Evolutionary conservation across 768 basidiomycete genomes (phyloP).

Genomic region (Suillus plorans): DNA sequence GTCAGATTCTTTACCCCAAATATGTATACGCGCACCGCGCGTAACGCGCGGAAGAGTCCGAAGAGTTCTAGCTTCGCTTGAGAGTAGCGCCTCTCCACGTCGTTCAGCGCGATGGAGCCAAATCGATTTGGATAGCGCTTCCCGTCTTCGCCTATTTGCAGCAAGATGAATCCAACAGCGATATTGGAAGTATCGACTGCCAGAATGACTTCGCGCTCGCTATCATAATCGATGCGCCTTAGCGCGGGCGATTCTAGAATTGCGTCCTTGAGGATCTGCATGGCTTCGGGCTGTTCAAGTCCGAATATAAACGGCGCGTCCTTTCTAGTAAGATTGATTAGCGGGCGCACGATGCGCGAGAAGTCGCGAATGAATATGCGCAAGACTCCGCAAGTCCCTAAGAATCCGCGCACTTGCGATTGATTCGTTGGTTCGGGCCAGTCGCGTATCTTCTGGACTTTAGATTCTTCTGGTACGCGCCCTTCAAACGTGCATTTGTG

Average conservation of each 20-base stretch:
- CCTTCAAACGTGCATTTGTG: slow-evolving; percentile 39
- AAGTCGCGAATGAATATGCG: slow-evolving; percentile 32
- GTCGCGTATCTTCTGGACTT: slow-evolving; percentile 25
- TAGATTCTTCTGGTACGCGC: slow-evolving; percentile 24
- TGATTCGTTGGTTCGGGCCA: slow-evolving; percentile 24
- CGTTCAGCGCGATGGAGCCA: slow-evolving; percentile 39
- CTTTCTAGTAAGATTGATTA: slow-evolving; percentile 28
- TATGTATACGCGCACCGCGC: slow-evolving; percentile 18
- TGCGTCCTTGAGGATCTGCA: no score
- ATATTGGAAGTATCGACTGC: no score
- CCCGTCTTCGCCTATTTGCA: slow-evolving; percentile 9
- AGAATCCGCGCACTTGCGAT: slow-evolving; percentile 23
- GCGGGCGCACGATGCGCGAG: slow-evolving; percentile 16
- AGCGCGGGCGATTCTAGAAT: no score
- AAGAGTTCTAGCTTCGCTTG: slow-evolving; percentile 30
- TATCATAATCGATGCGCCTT: no score
- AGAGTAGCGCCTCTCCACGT: slow-evolving; percentile 11
- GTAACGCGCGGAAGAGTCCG: slow-evolving; percentile 20
- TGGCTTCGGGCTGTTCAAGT: not conserved
- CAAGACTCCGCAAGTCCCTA: slow-evolving; percentile 27
- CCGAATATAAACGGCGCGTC: slow-evolving; percentile 22
- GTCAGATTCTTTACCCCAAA: slow-evolving; percentile 26
- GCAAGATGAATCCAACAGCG: slow-evolving; percentile 14
- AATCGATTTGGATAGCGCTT: slow-evolving; percentile 31
- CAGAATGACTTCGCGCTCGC: no score